Percentiles rank a stretch among this genome's conserved stretches.
Conservation (phyloP, 305 asterid genomes). For the Fraxinus baroniana region DNA sequence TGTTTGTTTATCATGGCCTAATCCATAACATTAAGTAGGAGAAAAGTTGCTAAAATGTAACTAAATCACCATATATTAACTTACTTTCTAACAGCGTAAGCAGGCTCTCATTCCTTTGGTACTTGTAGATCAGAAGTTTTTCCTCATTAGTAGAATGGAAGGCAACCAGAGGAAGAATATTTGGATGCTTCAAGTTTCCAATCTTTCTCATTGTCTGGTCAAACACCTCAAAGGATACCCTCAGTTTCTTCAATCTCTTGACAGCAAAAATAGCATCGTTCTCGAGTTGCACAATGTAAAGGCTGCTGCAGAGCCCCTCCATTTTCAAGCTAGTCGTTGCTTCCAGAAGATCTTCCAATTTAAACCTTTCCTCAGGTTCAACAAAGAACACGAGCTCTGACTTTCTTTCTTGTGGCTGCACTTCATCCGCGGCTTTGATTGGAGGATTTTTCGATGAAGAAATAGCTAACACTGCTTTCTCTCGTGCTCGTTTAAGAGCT, state of each 20-base stretch:
- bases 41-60: background rate
- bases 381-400: constrained; percentile 49
- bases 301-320: constrained; percentile 37
- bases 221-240: constrained; percentile 35
- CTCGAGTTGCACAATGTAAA: constrained; percentile 36
- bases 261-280: constrained; percentile 33
- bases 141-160: constrained; percentile 34
- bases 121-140: constrained; percentile 43
- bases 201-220: constrained; percentile 37
- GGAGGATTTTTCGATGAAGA: constrained; percentile 26
- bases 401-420: constrained; percentile 14
- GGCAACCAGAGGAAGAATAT: constrained; percentile 42
- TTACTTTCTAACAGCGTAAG: constrained; percentile 37
- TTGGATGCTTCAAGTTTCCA: constrained; percentile 48
- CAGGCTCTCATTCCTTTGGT: constrained; percentile 43
- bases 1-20: background rate
- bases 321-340: constrained; percentile 34
- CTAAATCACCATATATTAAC: background rate
- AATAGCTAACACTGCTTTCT: background rate
- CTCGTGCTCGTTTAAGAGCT: constrained; percentile 15
- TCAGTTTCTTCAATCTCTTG: constrained; percentile 41
- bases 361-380: constrained; percentile 34
- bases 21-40: background rate
- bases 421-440: constrained; percentile 7
- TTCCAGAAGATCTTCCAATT: constrained; percentile 42